Percentiles rank a stretch among this genome's conserved stretches.
Conservation (phyloP, 176 grass and related monocot genomes). For the Elymus sibiricus region DNA sequence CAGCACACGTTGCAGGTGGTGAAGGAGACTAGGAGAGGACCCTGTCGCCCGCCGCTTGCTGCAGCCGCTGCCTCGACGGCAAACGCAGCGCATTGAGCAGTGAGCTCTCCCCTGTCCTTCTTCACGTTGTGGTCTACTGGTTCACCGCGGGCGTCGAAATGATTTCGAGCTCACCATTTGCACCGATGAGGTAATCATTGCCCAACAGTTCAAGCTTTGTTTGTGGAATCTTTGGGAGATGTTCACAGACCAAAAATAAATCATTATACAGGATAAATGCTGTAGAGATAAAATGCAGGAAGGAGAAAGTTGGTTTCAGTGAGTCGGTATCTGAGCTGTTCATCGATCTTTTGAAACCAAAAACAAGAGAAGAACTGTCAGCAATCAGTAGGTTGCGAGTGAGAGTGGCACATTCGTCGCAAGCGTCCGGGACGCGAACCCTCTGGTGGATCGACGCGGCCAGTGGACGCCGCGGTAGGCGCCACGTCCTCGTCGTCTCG, state of each 20-base stretch:
- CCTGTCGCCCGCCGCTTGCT: not conserved
- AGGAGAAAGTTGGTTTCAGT: too few species aligned
- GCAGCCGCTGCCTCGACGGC: not conserved
- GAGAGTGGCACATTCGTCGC: not conserved
- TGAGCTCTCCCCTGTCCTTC: not conserved
- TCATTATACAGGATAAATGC: too few species aligned
- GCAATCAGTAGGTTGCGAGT: not conserved
- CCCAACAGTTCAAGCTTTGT: not conserved
- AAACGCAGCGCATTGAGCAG: not conserved
- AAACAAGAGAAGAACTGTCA: not conserved
- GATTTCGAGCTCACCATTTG: not conserved
- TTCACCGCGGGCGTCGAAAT: not conserved
- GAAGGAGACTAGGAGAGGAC: not conserved
- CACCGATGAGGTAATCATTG: not conserved
- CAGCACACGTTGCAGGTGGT: not conserved
- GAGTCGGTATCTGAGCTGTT: not conserved
- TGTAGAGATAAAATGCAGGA: too few species aligned
- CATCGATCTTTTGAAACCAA: not conserved
- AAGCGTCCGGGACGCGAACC: not conserved
- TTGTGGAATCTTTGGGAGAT: not conserved
- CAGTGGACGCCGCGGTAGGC: conserved; percentile 1
- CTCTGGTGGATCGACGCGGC: not conserved
- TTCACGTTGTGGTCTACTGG: not conserved
- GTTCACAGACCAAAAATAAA: too few species aligned
- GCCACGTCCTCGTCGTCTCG: conserved; percentile 9